Evolutionary conservation across 805 yeast genomes (phyloP).

Genomic region (Starmerella lactis-condensi): DNA sequence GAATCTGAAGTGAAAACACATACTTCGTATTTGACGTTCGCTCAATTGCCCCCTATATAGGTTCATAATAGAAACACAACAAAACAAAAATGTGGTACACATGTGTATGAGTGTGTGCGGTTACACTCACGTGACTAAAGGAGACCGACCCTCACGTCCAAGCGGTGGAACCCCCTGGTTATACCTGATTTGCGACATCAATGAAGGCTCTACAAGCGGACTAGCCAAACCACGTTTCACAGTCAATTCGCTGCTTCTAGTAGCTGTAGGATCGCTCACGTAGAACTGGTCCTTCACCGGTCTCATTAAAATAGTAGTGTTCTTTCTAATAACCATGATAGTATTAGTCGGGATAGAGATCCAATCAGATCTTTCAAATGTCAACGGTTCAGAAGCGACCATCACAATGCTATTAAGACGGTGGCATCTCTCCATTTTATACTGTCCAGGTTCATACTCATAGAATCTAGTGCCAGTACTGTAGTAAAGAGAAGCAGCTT

Average conservation of each 20-base stretch:
- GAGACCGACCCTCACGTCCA: conserved; percentile 50
- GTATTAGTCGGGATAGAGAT: conserved; percentile 91
- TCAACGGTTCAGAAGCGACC: conserved; percentile 91
- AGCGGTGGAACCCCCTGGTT: conserved; percentile 51
- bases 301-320: conserved; percentile 73
- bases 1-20: conserved; percentile 83
- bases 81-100: too few species aligned
- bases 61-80: too few species aligned
- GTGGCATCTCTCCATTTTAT: conserved; percentile 82
- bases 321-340: conserved; percentile 47
- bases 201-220: conserved; percentile 44
- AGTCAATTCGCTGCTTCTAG: conserved; percentile 65
- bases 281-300: conserved; percentile 82
- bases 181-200: conserved; percentile 33
- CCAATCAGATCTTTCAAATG: conserved; percentile 96
- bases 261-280: conserved; percentile 46
- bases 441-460: conserved; percentile 80
- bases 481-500: conserved; percentile 90
- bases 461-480: conserved; percentile 82
- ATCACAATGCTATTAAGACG: conserved; percentile 87
- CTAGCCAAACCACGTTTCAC: conserved; percentile 87
- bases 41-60: conserved; percentile 30
- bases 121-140: too few species aligned
- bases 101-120: too few species aligned
- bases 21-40: conserved; percentile 87